Evolutionary conservation across 768 basidiomycete genomes (phyloP), one percentile per base, ranked within the genome.

Genomic region (Lepiota brunneoincarnata): DNA sequence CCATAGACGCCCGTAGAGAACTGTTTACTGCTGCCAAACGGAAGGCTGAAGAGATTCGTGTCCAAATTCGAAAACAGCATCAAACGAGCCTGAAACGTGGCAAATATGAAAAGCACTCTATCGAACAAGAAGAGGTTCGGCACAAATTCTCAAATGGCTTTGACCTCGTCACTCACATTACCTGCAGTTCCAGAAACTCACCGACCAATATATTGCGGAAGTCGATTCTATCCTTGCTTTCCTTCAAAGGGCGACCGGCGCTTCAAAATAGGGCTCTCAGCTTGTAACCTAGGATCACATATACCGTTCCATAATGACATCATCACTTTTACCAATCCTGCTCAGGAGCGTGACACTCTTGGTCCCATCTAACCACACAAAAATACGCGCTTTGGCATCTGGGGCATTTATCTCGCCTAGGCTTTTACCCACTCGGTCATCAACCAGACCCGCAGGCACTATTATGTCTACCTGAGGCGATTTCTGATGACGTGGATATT

Each of bases 1-100:
- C 91, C 0, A 80, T 91, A 4, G 90, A 92, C 40, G 80, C 86
- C 0, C 80, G 87, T 12, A 74, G 72, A 18, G 76, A 78, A 1
- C 68, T 89, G 11, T 78, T 80, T 48, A 72, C 75, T 0, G 72
- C 71, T 9, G 83, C 86, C 0, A 75, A 78, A 35, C 81, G 82
- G 21, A 79, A 84, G 63, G 83, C 88, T 1, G 91, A 93, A 65
- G 89, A 90, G 11, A 76, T 83, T 2, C 86, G 89, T 9, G 77
- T 84, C 14, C 89, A 89, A 57, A 75, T 93, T 17, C 85, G 91
- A 39, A 85, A 86, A 58, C 77, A 80, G n/a, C 84, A 86, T 54
- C 78, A 84, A 47, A 68, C 78, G 0, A 83, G 83, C 60, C 51
- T 88, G 28, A 91, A 90, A 65, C 82, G 79, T 45, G 84, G 86